Base-by-base conservation (phyloP, 2,329 filamentous ascomycete species). In the Hymenoscyphus scutula region DNA sequence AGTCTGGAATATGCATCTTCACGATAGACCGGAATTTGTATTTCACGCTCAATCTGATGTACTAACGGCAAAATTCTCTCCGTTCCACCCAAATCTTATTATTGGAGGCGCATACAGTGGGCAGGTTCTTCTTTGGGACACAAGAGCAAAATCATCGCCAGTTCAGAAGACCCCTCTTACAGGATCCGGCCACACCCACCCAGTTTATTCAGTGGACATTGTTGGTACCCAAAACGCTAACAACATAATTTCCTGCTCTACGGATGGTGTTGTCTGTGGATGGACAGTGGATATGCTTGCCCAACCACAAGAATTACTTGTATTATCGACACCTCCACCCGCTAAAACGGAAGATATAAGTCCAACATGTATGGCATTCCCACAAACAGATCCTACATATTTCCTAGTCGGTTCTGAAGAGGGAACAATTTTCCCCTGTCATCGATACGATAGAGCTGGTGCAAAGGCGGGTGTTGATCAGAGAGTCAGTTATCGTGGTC, bases 241-340 rank as follows among this genome's bases (percentile, higher is more conserved):
- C 79, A 99, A 98, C 76, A 97, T 99, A 74, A 90, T 99, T 70
- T 97, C 93, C 37, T 94, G 92, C 75, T 97, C 92, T 1, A 99
- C 95, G 0, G 95, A 99, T 73, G 95, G 95, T 60, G 92, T 96
- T 10, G 92, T 98, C 51, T 99, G 95, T 76, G 91, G 93, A 56
- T 99, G 95, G 95, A 93, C 91, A 61, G 92, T 97, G 67, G 96
- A 99, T 76, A 98, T 99, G 86, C 90, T 99, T 64, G 92, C 94
- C 0, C 92, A 97, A 76, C 95, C 95, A 0, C 94, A 98, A 77
- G 95, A 99, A 79, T 89, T 92, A 61, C 85, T 99, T 51, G 92
- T 96, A 72, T 83, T 99, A 13, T 89, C 88, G 64, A 91, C 92
- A 2, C 94, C 94, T 3, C 87, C 88, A 17, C 92, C 94, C 5